Conservation (phyloP, 768 basidiomycete genomes). For the Rhodotorula diobovata region DNA sequence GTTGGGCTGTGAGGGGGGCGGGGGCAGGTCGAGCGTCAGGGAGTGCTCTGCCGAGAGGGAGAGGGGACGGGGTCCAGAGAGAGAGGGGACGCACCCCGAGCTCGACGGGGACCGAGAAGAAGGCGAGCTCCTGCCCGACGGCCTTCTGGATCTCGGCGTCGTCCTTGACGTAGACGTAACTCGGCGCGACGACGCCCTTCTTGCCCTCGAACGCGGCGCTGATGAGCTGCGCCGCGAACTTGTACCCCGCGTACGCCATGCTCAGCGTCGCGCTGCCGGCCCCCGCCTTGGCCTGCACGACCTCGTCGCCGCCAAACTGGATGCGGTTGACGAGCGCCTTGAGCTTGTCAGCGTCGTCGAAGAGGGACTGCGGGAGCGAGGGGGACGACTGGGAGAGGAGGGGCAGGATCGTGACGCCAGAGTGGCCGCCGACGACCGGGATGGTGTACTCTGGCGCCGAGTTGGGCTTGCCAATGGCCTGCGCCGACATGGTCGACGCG, state of each 20-base stretch:
- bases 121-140: slow-evolving; percentile 69
- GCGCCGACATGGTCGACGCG: slow-evolving; percentile 85
- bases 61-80: not conserved
- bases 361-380: slow-evolving; percentile 57
- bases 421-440: slow-evolving; percentile 92
- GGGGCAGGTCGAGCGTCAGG: not conserved
- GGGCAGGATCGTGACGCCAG: slow-evolving; percentile 88
- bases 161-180: slow-evolving; percentile 70
- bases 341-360: slow-evolving; percentile 47
- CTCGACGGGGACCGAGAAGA: slow-evolving; percentile 83
- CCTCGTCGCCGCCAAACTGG: slow-evolving; percentile 95
- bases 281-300: slow-evolving; percentile 94
- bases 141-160: slow-evolving; percentile 71
- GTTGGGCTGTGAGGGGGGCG: slow-evolving; percentile 53
- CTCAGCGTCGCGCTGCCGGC: slow-evolving; percentile 85
- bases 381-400: slow-evolving; percentile 85
- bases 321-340: slow-evolving; percentile 73
- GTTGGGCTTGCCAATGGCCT: slow-evolving; percentile 62
- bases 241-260: slow-evolving; percentile 61
- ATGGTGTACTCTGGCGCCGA: slow-evolving; percentile 58
- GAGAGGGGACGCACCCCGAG: slow-evolving; percentile 62
- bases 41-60: not conserved
- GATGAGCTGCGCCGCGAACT: slow-evolving; percentile 78
- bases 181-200: slow-evolving; percentile 70
- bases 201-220: slow-evolving; percentile 81